Base-by-base conservation (phyloP, 345 rosid species). In the Toxicodendron radicans region DNA sequence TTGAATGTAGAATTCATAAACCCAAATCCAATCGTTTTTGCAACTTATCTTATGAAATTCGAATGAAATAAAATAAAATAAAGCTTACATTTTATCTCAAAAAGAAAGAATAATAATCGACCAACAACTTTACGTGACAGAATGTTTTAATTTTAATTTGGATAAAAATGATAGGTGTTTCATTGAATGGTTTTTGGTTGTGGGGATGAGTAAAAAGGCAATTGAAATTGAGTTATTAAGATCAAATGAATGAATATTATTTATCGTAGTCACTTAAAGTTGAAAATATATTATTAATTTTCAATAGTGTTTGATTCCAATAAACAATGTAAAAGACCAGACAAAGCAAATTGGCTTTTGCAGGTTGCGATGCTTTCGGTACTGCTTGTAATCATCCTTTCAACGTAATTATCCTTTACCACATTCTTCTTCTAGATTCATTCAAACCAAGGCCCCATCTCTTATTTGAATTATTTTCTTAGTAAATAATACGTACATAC, bases 321-420 rank as follows among this genome's bases (percentile, higher is more conserved):
- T 58, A 35, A 58, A 49, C 61, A 32, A 58, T 58, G 38, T 54
- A 13, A 66, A 72, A 73, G 43, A 33, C 24, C 38, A 35, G 56
- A 64, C 70, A 73, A 72, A 66, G 41, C 49, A 60, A 75, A 48
- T 68, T 38, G 75, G 61, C 58, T 64, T 51, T 71, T 75, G 79
- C 66, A 59, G 69, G 54, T 16, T 75, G 63, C 17, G 43, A 52
- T 63, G 72, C 74, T 64, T 65, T 45, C 23, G 10, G 70, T 71
- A 27, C 73, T 70, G 63, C 72, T 68, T 64, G 48, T 62, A 68
- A 77, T 74, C 62, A 58, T 68, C 75, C 48, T 61, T 58, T 60
- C 64, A 30, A 6, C 17, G 33, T 73, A 71, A 74, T 78, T 75
- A 66, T 77, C 68, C 41, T 3, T 45, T 2, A 16, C 16, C 68